A percentile compares a stretch with the other conserved stretches of the same genome.
Conservation (phyloP, 2,329 filamentous ascomycete genomes). For the Penicillium polonicum region DNA sequence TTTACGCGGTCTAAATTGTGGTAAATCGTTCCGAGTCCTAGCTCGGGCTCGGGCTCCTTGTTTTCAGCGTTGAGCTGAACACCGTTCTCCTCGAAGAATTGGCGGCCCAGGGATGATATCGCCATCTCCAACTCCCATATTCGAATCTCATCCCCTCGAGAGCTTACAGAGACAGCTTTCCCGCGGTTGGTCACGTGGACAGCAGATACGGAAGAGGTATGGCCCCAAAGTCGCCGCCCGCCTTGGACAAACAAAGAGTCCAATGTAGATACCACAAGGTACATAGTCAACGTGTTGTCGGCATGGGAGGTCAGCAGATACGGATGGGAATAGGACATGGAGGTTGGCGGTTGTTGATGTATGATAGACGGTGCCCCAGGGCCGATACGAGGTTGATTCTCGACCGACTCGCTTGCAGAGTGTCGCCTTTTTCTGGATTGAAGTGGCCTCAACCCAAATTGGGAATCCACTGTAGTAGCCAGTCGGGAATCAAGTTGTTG, state of each 20-base stretch:
- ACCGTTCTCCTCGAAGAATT: slow-evolving; percentile 51
- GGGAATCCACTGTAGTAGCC: slow-evolving; percentile 41
- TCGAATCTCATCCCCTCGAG: slow-evolving; percentile 72
- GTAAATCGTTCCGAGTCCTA: neutral
- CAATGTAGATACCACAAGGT: slow-evolving; percentile 73
- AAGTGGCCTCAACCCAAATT: slow-evolving; percentile 32
- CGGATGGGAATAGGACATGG: slow-evolving; percentile 73
- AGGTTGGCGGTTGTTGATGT: slow-evolving; percentile 54
- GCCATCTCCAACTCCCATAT: slow-evolving; percentile 88
- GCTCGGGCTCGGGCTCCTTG: slow-evolving; percentile 5
- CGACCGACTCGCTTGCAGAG: slow-evolving; percentile 24
- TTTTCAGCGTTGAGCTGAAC: slow-evolving; percentile 52
- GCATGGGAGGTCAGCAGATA: slow-evolving; percentile 80
- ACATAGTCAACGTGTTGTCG: slow-evolving; percentile 83
- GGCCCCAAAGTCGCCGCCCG: slow-evolving; percentile 80
- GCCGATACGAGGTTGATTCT: slow-evolving; percentile 12
- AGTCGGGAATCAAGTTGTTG: slow-evolving; percentile 41
- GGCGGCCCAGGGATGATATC: slow-evolving; percentile 48
- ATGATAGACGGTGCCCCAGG: slow-evolving; percentile 31
- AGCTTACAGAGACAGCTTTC: slow-evolving; percentile 86
- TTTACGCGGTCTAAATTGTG: neutral
- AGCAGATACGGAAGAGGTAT: slow-evolving; percentile 84
- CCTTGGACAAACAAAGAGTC: slow-evolving; percentile 66
- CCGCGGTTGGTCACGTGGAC: slow-evolving; percentile 81
- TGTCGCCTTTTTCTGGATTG: slow-evolving; percentile 12